Evolutionary conservation across 2,329 filamentous ascomycete genomes (phyloP), one percentile per base, ranked within the genome.

Genomic region (Colletotrichum brevisporum): DNA sequence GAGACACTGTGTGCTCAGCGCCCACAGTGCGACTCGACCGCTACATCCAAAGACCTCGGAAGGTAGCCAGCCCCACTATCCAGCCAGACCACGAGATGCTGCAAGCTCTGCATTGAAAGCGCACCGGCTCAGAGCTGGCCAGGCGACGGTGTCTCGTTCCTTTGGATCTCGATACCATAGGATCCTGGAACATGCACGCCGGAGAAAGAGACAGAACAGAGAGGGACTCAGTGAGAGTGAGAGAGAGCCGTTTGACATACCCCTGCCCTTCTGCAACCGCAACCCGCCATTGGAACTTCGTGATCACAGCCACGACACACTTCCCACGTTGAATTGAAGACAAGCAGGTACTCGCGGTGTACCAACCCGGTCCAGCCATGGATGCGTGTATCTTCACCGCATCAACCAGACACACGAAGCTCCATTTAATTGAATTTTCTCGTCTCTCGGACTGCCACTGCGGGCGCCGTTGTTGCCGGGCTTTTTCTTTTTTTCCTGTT

Each of bases 111-210:
- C 55, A 55, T 69, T 63, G 62, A 66, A 52, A 50, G 24, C 36
- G 24, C 54, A 60, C 61, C 50, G 66, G 66, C 62, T 62, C 63
- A 52, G 56, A 68, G 53, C 64, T 63, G 43, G 57, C 64, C 47
- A 58, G 57, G 21, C 53, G 57, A 63, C 52, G 63, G 64, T 41
- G 63, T 63, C 57, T 70, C 57, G 58, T 63, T 57, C 63, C 52
- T 68, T 68, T 63, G 53, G 53, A 70, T 70, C 63, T 68, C 64
- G 56, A 69, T 67, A 67, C 67, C 54, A 60, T 62, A 24, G 60
- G 55, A 66, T 45, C n/a, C 18, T 18, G 26, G 54, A 56, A 47
- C n/a, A 69, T 59, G 66, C 54, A 45, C 41, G 41, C 43, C 36
- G 52, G 62, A 65, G 48, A 31, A 50, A 53, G 18, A 60, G 62